A percentile compares a stretch with the other conserved stretches of the same genome.
Evolutionary conservation across 78 protist genomes (phyloP).

Genomic region (Dictyostelium intermedium): DNA sequence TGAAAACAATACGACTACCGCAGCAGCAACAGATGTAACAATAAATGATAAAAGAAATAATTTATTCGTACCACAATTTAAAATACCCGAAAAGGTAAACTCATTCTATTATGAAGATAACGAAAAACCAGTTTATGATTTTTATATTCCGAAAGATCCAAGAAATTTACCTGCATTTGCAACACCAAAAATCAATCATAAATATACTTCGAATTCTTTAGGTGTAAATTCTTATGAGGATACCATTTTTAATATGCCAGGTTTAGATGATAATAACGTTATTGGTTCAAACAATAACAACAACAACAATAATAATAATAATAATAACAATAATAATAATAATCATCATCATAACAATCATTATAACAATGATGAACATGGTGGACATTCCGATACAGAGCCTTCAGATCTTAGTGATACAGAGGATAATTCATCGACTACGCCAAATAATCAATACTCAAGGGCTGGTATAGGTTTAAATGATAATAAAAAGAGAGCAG

Average conservation of each 20-base stretch:
- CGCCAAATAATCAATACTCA: not conserved
- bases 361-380: not conserved
- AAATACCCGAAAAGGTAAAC: slow-evolving; percentile 24
- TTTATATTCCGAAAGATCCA: slow-evolving; percentile 66
- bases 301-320: not conserved
- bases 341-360: not conserved
- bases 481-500: not conserved
- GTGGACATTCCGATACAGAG: slow-evolving; percentile 1
- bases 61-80: slow-evolving; percentile 48
- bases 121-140: slow-evolving; percentile 26
- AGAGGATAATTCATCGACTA: slow-evolving; percentile 19
- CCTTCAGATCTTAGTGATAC: not conserved
- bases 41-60: not conserved
- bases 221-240: slow-evolving; percentile 76
- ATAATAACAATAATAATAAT: not conserved
- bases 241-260: slow-evolving; percentile 55
- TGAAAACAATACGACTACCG: not conserved
- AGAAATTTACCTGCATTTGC: slow-evolving; percentile 46
- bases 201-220: slow-evolving; percentile 68
- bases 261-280: not conserved
- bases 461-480: not conserved
- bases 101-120: not conserved
- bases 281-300: not conserved
- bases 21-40: not conserved
- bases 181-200: slow-evolving; percentile 22